Percentiles rank a stretch among this genome's conserved stretches.
Conservation (phyloP, 495 filamentous ascomycete genomes). For the Lophiotrema nucula region DNA sequence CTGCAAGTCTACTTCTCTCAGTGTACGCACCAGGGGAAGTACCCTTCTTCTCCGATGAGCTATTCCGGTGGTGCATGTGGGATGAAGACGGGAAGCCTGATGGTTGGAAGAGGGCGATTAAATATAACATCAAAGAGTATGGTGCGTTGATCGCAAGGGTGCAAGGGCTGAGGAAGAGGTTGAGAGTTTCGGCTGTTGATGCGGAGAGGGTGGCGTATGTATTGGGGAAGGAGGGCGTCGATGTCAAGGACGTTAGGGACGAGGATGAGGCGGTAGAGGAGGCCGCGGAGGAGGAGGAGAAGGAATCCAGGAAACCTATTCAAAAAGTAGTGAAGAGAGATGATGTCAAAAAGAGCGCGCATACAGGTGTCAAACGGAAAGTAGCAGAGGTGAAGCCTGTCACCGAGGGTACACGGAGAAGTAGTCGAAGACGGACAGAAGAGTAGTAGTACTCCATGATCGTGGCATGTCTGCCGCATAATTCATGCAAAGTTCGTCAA, state of each 20-base stretch:
- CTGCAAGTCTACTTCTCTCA: slow-evolving; percentile 68
- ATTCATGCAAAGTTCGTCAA: too few species aligned
- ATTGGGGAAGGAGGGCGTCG: slow-evolving; percentile 22
- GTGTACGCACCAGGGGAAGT: slow-evolving; percentile 55
- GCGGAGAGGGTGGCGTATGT: slow-evolving; percentile 29
- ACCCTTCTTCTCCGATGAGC: slow-evolving; percentile 77
- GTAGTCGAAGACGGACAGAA: slow-evolving; percentile 5
- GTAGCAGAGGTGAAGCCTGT: not conserved
- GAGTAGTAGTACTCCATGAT: too few species aligned
- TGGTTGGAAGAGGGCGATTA: slow-evolving; percentile 53
- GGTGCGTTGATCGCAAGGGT: slow-evolving; percentile 50
- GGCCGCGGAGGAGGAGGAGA: not conserved
- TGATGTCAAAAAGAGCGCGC: too few species aligned
- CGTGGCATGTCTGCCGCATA: too few species aligned
- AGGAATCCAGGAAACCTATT: not conserved
- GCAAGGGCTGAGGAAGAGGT: slow-evolving; percentile 42
- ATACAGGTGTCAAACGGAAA: slow-evolving; percentile 20
- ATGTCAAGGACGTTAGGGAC: not conserved
- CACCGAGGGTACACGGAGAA: slow-evolving; percentile 4
- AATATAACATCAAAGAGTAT: slow-evolving; percentile 69
- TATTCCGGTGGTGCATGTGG: slow-evolving; percentile 61
- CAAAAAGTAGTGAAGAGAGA: not conserved
- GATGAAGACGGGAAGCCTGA: slow-evolving; percentile 43
- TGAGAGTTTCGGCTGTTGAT: slow-evolving; percentile 20
- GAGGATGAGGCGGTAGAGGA: not conserved